These are phyloP conservation scores for Skeletonema tropicum DNA, from an alignment of 108 stramenopile genomes.

Conservation along the genomic window DNA sequence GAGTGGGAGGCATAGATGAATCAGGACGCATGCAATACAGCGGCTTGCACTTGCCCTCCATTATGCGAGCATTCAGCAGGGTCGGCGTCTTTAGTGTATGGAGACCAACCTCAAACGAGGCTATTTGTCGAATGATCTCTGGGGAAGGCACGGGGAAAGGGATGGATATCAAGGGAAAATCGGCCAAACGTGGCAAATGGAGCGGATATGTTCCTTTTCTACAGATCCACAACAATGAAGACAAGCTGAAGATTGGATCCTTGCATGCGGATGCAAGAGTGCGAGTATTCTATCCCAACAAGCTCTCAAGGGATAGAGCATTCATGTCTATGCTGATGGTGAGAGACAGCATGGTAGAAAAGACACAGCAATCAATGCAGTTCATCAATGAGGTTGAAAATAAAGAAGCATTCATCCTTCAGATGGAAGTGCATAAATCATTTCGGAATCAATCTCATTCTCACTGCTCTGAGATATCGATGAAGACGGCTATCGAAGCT, in stretches of 20 bases:
- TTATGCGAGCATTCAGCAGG: neutral
- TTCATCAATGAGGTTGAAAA: neutral
- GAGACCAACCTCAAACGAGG: constrained; percentile 16
- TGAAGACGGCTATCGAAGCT: too few relatives aligned
- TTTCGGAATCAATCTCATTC: neutral
- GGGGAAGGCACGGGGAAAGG: constrained; percentile 22
- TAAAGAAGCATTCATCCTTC: neutral
- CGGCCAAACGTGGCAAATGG: constrained; percentile 12
- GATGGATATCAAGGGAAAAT: constrained; percentile 21
- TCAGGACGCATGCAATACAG: neutral
- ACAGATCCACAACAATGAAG: constrained; percentile 12
- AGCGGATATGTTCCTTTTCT: constrained; percentile 16
- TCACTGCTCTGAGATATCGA: neutral
- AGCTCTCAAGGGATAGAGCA: neutral
- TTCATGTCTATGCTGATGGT: constrained; percentile 7
- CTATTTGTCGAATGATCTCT: constrained; percentile 9
- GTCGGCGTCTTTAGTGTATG: constrained; percentile 20
- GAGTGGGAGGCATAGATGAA: neutral
- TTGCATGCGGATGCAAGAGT: constrained; percentile 5
- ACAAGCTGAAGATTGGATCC: neutral
- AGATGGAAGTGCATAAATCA: neutral
- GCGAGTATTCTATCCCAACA: constrained; percentile 9
- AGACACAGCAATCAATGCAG: neutral
- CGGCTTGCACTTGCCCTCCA: neutral
- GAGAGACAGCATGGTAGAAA: neutral